Base-by-base conservation (phyloP, 805 yeast species). In the Isabelozyma heimii region DNA sequence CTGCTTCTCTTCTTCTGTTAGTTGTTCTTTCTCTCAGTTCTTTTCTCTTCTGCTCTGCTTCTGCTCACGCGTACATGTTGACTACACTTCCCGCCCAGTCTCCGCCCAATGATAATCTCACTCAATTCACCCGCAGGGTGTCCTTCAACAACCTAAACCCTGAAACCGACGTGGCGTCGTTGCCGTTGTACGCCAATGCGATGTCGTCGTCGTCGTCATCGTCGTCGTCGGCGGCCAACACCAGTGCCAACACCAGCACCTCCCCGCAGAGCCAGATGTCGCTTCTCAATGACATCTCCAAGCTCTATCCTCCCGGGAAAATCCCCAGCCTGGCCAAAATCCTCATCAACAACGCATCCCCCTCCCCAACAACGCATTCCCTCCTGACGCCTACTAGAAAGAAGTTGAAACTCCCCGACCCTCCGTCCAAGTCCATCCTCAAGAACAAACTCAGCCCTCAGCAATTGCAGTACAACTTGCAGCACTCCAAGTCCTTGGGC, bases 81-180 rank as follows among this genome's bases (percentile, higher is more conserved):
- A 38, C 40, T 9, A 17, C 40, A 4, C 17, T 17, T 16, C 24
- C 24, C 14, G 24, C 40, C 40, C 40, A 15, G 14, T 17, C 35
- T 30, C 10, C n/a, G 5, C 35, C 35, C 35, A 16, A 37, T 37
- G 20, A 37, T 14, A 37, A 37, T 14, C 16, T 17, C 24, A 14
- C 27, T 47, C 43, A 47, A 14, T 67, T 60, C 49, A 47, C 73
- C 10, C 52, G 77, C 45, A 58, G 79, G 43, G 81, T 76, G 2
- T 74, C 79, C 12, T 76, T 76, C 61, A 73, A 72, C 54, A 73
- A 74, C 52, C 54, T 75, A 40, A 59, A 65, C 38, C 73, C 73
- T 5, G 67, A 47, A 44, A 58, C 58, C 40, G 63, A 60, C 41
- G 35, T 30, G 35, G 8, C 35, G 35, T 30, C 35, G 35, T 30